Evolutionary conservation across 2,329 filamentous ascomycete species (phyloP).

Genomic region (Lachnellula suecica): DNA sequence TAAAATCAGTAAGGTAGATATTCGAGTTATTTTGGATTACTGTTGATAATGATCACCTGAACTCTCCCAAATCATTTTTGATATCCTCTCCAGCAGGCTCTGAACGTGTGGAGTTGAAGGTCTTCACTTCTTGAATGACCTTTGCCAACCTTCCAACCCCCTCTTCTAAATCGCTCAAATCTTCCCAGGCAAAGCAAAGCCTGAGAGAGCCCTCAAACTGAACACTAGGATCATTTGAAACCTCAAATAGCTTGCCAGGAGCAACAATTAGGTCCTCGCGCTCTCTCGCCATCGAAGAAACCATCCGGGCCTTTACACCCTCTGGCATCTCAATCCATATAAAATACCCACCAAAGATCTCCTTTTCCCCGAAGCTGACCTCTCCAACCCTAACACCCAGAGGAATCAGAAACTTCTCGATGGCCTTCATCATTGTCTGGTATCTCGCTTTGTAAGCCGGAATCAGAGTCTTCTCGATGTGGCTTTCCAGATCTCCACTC

Average conservation of each 20-base stretch:
- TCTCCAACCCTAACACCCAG: conserved; percentile 53
- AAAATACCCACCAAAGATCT: conserved; percentile 78
- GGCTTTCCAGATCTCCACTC: conserved; percentile 43
- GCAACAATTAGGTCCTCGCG: conserved; percentile 69
- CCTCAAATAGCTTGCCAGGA: conserved; percentile 68
- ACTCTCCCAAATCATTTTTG: conserved; percentile 1
- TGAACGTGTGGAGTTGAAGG: conserved; percentile 3
- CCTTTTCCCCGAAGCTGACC: conserved; percentile 40
- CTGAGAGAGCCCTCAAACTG: conserved; percentile 61
- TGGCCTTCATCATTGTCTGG: conserved; percentile 53
- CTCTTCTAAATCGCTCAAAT: conserved; percentile 62
- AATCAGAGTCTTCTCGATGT: conserved; percentile 42
- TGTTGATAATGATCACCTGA: background rate
- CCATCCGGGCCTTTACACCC: conserved; percentile 47
- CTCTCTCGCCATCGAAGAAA: conserved; percentile 56
- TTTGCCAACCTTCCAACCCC: conserved; percentile 63
- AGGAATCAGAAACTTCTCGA: conserved; percentile 59
- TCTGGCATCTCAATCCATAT: conserved; percentile 71
- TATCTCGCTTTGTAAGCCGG: conserved; percentile 48
- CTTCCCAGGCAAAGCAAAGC: conserved; percentile 73
- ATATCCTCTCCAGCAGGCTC: background rate
- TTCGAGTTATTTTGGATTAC: too few species aligned
- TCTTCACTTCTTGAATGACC: conserved; percentile 37
- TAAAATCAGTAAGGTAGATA: too few species aligned
- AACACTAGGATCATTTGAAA: conserved; percentile 54